Conservation (phyloP, 208 protist species). For the Leishmania tarentolae region DNA sequence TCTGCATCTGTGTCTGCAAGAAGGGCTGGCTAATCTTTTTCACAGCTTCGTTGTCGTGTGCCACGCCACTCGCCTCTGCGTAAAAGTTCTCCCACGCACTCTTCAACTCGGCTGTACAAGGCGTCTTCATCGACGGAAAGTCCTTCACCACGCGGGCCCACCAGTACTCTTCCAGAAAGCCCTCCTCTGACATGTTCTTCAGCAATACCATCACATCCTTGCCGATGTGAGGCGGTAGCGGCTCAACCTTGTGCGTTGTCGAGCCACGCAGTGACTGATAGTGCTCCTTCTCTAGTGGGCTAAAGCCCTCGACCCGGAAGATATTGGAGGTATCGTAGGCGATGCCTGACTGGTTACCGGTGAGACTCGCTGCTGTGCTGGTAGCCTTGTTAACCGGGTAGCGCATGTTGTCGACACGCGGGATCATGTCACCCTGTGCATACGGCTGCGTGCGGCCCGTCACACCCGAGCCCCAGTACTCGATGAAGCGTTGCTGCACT, state of each 20-base stretch:
- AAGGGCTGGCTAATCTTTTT: conserved; percentile 63
- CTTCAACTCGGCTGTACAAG: conserved; percentile 62
- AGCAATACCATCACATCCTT: conserved; percentile 50
- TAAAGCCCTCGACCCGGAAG: conserved; percentile 70
- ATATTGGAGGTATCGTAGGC: conserved; percentile 83
- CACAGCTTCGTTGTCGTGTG: conserved; percentile 74
- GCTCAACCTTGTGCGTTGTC: conserved; percentile 61
- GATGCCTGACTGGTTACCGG: conserved; percentile 71
- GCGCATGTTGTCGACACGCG: conserved; percentile 73
- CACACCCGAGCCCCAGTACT: conserved; percentile 83
- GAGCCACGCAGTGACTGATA: conserved; percentile 75
- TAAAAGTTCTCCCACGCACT: conserved; percentile 76
- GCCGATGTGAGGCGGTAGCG: conserved; percentile 44
- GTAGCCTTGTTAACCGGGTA: conserved; percentile 58
- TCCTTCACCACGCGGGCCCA: conserved; percentile 79
- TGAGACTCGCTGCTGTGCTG: conserved; percentile 61
- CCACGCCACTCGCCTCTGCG: conserved; percentile 59
- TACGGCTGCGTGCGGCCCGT: conserved; percentile 84
- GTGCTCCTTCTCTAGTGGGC: conserved; percentile 69
- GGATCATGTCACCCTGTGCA: conserved; percentile 85
- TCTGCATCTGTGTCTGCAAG: conserved; percentile 74
- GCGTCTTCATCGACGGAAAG: conserved; percentile 78
- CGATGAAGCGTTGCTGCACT: conserved; percentile 61
- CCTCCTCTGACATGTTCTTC: conserved; percentile 47
- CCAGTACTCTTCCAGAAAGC: conserved; percentile 58